phyloP scores from a whole-genome alignment of 1,284 basidiomycete species.

The Marasmius fiardii region DNA sequence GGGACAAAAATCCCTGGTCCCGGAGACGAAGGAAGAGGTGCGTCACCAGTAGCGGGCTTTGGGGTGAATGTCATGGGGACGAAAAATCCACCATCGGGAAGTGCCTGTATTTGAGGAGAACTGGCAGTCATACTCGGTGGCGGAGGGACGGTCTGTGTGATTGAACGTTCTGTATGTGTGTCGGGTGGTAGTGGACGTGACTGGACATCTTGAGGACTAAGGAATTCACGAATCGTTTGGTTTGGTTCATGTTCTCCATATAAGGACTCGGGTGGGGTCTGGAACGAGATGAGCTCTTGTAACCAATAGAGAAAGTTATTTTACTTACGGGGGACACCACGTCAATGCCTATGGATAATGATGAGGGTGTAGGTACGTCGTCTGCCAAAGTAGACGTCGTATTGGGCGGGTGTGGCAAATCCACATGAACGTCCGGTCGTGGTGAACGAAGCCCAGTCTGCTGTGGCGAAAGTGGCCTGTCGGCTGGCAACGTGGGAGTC shows the following conservation, averaged over 20 bases:
- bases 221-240: conserved; percentile 6
- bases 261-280: conserved; percentile 12
- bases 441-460: neutral
- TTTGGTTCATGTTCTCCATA: conserved; percentile 1
- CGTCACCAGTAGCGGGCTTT: neutral
- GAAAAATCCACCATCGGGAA: neutral
- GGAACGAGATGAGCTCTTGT: neutral
- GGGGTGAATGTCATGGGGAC: neutral
- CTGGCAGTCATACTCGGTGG: neutral
- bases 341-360: neutral
- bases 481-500: neutral
- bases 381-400: neutral
- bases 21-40: neutral
- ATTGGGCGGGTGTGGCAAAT: neutral
- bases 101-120: neutral
- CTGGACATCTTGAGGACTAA: conserved; percentile 9
- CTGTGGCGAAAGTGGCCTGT: neutral
- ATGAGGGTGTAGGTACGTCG: neutral
- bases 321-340: neutral
- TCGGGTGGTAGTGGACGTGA: conserved; percentile 9
- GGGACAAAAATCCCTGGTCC: neutral
- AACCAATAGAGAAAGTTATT: neutral
- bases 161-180: neutral
- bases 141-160: conserved; percentile 1
- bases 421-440: neutral